Conservation (phyloP, 2,329 filamentous ascomycete genomes). For the Coniosporium tulheliwenetii region DNA sequence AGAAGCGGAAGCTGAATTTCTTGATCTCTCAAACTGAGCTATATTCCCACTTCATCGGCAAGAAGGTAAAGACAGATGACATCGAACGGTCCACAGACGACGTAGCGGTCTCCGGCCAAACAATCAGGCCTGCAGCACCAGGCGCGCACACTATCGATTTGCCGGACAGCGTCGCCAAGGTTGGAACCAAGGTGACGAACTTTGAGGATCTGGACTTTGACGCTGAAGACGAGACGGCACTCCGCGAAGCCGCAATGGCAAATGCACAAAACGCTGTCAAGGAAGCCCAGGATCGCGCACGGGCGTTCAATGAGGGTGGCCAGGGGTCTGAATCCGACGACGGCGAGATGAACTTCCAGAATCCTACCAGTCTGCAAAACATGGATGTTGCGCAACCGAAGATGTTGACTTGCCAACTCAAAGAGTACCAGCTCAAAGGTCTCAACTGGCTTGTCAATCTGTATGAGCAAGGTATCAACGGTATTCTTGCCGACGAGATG, state of each 20-base stretch:
- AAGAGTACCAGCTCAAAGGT: conserved; percentile 97
- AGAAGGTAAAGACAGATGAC: conserved; percentile 96
- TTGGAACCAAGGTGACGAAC: conserved; percentile 64
- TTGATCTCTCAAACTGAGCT: conserved; percentile 96
- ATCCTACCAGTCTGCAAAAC: conserved; percentile 85
- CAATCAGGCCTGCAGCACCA: conserved; percentile 20
- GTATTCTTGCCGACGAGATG: conserved; percentile 98
- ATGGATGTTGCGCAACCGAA: conserved; percentile 91
- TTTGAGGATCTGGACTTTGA: conserved; percentile 95
- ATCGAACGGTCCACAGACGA: conserved; percentile 83
- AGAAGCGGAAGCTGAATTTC: conserved; percentile 98
- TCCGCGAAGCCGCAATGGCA: conserved; percentile 75
- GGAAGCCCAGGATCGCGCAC: conserved; percentile 82
- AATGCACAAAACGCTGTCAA: conserved; percentile 94
- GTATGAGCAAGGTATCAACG: conserved; percentile 99
- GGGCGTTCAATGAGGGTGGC: conserved; percentile 66
- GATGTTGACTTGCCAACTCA: conserved; percentile 82
- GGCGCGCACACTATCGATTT: conserved; percentile 30
- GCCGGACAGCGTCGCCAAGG: conserved; percentile 29
- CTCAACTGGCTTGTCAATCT: conserved; percentile 98
- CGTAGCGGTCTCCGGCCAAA: conserved; percentile 41
- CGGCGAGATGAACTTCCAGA: conserved; percentile 99
- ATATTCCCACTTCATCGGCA: conserved; percentile 98
- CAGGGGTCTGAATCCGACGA: conserved; percentile 67
- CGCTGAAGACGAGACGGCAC: conserved; percentile 71